Evolutionary conservation across 306 rosid species (phyloP).

Genomic region (Glycine soja): DNA sequence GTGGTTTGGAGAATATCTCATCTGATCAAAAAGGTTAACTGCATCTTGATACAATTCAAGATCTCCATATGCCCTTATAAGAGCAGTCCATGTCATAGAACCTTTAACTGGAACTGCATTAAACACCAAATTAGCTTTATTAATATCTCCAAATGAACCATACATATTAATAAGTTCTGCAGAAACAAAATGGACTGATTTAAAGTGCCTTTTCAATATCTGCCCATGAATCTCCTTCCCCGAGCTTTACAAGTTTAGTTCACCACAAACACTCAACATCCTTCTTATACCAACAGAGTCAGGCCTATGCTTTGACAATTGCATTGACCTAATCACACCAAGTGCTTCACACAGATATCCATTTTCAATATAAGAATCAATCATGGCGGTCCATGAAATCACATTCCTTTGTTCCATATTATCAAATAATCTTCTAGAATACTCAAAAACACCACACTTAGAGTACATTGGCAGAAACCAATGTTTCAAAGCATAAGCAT

Average conservation of each 20-base stretch:
- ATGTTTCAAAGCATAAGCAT: constrained; percentile 76
- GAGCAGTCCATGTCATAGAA: constrained; percentile 84
- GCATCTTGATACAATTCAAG: constrained; percentile 63
- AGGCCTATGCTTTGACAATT: constrained; percentile 69
- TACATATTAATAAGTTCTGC: constrained; percentile 73
- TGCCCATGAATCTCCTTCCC: constrained; percentile 83
- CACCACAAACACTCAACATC: constrained; percentile 64
- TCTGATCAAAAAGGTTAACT: constrained; percentile 60
- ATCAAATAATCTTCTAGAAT: constrained; percentile 62
- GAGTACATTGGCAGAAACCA: constrained; percentile 83
- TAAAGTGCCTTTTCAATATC: constrained; percentile 63
- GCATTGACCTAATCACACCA: constrained; percentile 69
- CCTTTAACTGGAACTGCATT: constrained; percentile 68
- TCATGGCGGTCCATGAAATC: constrained; percentile 85
- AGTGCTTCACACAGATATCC: constrained; percentile 58
- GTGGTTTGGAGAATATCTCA: constrained; percentile 66
- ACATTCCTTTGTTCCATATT: constrained; percentile 65
- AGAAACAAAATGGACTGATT: constrained; percentile 64
- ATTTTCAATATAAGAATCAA: constrained; percentile 67
- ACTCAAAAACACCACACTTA: constrained; percentile 66
- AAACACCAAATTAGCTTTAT: constrained; percentile 62
- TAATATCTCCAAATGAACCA: constrained; percentile 63
- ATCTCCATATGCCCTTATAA: constrained; percentile 68
- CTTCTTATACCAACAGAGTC: constrained; percentile 73
- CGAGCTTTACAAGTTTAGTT: constrained; percentile 62